phyloP scores from a whole-genome alignment of 2,329 filamentous ascomycete species.

The Herpotrichia juniperi region DNA sequence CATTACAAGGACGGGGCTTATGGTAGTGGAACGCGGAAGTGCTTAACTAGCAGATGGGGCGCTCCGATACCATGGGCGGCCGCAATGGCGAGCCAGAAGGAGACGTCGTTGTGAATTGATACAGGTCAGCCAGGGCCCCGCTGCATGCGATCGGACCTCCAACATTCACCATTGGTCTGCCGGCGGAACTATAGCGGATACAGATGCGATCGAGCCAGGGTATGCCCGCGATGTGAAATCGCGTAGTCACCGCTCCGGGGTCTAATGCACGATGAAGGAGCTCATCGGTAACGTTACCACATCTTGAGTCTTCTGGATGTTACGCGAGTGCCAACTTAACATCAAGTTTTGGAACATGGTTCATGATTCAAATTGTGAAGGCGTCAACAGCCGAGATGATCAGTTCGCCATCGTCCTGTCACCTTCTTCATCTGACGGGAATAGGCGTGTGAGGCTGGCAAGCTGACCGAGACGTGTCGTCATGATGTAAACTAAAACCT shows the following conservation, averaged over 20 bases:
- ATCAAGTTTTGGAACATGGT: conserved; percentile 2
- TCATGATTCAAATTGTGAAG: neutral
- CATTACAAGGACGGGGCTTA: neutral
- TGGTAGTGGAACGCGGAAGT: neutral
- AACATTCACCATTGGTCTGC: neutral
- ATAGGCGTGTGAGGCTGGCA: neutral
- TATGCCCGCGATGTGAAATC: conserved; percentile 1
- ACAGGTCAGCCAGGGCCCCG: neutral
- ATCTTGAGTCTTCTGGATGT: neutral
- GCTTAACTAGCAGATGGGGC: neutral
- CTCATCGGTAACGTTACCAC: neutral
- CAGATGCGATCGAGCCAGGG: conserved; percentile 1
- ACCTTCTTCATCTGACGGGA: neutral
- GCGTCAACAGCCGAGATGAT: neutral
- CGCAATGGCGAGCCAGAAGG: neutral
- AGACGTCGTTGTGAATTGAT: neutral
- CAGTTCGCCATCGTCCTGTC: neutral
- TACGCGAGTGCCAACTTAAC: conserved; percentile 2
- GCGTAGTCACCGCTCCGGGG: neutral
- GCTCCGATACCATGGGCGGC: neutral
- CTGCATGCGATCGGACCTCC: neutral
- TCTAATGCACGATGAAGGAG: neutral
- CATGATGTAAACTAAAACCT: neutral
- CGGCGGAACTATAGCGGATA: neutral
- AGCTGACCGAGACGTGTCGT: neutral